phyloP scores from a whole-genome alignment of 129 eudicot species.

The Centella asiatica region DNA sequence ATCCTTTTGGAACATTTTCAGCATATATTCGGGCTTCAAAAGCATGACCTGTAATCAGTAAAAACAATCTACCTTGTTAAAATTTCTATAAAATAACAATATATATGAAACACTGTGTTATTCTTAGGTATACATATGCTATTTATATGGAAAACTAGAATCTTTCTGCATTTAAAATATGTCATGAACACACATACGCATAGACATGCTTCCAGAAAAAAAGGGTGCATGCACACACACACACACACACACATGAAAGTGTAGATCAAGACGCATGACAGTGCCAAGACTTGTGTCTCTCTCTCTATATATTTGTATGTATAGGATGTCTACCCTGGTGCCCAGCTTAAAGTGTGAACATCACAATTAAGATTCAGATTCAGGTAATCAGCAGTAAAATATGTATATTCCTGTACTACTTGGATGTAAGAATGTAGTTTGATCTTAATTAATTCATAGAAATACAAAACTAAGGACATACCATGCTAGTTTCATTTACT shows the following conservation, averaged over 20 bases:
- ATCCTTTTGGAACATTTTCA: conserved; percentile 92
- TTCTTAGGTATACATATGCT: neutral
- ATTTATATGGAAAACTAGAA: neutral
- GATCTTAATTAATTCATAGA: no score
- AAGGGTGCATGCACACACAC: neutral
- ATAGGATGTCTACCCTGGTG: no score
- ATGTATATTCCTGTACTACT: no score
- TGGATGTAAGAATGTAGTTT: no score
- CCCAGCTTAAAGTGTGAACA: no score
- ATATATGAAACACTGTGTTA: neutral
- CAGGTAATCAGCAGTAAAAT: no score
- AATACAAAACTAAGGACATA: no score
- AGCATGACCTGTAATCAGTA: conserved; percentile 71
- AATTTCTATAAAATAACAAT: neutral
- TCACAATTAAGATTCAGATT: no score
- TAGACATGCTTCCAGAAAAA: neutral
- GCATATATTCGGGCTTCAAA: conserved; percentile 99
- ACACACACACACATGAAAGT: neutral
- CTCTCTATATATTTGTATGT: no score
- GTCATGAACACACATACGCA: neutral
- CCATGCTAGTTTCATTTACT: no score
- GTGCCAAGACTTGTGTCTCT: neutral
- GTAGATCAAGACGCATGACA: neutral
- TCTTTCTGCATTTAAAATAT: neutral
- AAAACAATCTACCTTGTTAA: neutral